Evolutionary conservation across 1,284 basidiomycete genomes (phyloP).

Genomic region (Hypsizygus ulmarius): DNA sequence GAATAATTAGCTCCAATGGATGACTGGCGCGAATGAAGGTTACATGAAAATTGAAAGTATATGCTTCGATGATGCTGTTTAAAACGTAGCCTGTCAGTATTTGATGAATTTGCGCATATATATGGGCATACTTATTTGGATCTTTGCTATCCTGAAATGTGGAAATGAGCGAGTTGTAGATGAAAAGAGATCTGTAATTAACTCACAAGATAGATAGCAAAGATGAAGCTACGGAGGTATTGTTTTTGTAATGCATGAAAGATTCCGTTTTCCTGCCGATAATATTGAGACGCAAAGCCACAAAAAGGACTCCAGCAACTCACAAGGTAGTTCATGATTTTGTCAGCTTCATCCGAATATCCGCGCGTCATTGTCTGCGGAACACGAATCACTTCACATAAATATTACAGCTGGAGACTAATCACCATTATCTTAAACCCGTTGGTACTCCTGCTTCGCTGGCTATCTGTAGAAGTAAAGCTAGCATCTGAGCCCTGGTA

Average conservation of each 20-base stretch:
- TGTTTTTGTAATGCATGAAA: conserved; percentile 76
- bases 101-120: conserved; percentile 23
- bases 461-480: conserved; percentile 30
- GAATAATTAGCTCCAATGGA: neutral
- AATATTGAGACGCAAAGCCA: conserved; percentile 9
- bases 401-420: neutral
- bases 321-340: conserved; percentile 75
- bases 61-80: conserved; percentile 74
- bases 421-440: conserved; percentile 53
- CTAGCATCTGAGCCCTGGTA: conserved; percentile 34
- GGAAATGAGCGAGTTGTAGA: neutral
- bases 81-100: conserved; percentile 2
- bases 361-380: conserved; percentile 66
- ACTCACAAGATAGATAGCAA: conserved; percentile 76
- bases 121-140: conserved; percentile 64
- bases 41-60: conserved; percentile 79
- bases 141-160: conserved; percentile 66
- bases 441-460: conserved; percentile 40
- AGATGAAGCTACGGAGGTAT: conserved; percentile 76
- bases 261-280: conserved; percentile 70
- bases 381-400: conserved; percentile 10
- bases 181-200: neutral
- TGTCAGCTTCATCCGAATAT: conserved; percentile 76
- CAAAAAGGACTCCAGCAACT: conserved; percentile 15
- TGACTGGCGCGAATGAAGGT: conserved; percentile 13